Evolutionary conservation across 306 rosid genomes (phyloP), one percentile per base, ranked within the genome.

Genomic region (Vigna mungo): DNA sequence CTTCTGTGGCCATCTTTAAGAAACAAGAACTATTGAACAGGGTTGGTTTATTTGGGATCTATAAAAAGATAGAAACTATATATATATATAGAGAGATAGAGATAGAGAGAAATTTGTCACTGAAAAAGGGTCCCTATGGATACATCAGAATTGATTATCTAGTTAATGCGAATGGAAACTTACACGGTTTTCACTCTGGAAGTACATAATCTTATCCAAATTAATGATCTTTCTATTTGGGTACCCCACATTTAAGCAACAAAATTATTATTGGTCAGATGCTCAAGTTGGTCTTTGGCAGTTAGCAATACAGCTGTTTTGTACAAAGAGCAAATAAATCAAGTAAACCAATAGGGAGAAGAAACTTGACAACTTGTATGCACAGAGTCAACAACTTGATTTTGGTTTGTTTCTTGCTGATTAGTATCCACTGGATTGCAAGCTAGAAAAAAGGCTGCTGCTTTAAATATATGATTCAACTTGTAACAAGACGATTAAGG

Each of bases 211-310:
- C 74, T 74, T 83, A 67, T 49, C 73, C 85, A 77, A 59, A 66
- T 71, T 32, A 30, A 18, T 17, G 6, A 46, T 59, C 51, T 25
- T 30, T 36, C 2, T 49, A 41, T 43, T 44, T 44, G 49, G 18
- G 61, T 30, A 43, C 34, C 77, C 62, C 61, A 41, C 81, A 44
- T 74, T 18, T 43, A 68, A 66, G 61, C 49, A 67, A 73, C 30
- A 37, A 16, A 39, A 55, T 47, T 7, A 16, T 52, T 53, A 64
- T 46, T 62, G 10, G 23, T 43, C 23, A 36, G 71, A 12, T 6
- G 14, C 73, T 55, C 84, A 76, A 84, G 78, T 81, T 81, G 87
- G 9, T n/a, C 11, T 48, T 77, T 77, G 70, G 30, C 55, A 21
- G 78, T 27, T 72, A 72, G 58, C 51, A 61, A 3, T 21, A 52